These are phyloP conservation scores for Camellia lanceoleosa DNA, from an alignment of 148 eudicot genomes.

Conservation along the genomic window DNA sequence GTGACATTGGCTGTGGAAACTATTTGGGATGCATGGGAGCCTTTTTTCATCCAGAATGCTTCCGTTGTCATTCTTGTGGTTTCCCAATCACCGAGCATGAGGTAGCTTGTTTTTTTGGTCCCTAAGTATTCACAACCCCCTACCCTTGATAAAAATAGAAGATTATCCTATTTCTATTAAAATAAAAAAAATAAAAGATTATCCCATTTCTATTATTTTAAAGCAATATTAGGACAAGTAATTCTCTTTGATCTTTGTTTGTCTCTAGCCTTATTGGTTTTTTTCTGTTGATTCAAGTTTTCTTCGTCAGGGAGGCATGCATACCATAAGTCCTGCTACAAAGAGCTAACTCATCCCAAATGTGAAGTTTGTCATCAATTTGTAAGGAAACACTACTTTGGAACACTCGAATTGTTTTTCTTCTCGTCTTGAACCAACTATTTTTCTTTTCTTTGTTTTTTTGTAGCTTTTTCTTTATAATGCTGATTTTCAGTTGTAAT, in stretches of 20 bases:
- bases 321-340: slow-evolving; percentile 87
- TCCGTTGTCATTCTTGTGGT: slow-evolving; percentile 75
- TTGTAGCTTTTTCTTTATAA: background rate
- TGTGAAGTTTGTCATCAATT: slow-evolving; percentile 93
- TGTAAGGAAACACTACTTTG: slow-evolving; percentile 47
- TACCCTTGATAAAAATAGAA: background rate
- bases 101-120: slow-evolving; percentile 38
- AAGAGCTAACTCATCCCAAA: slow-evolving; percentile 85
- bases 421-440: background rate
- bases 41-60: slow-evolving; percentile 87
- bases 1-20: slow-evolving; percentile 75
- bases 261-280: slow-evolving; percentile 39
- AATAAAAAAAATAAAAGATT: background rate
- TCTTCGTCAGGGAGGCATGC: slow-evolving; percentile 93
- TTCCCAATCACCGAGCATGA: slow-evolving; percentile 84
- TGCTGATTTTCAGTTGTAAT: background rate
- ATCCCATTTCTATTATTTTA: background rate
- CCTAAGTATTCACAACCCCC: background rate
- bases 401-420: slow-evolving; percentile 2
- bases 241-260: slow-evolving; percentile 3
- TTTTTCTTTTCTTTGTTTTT: background rate
- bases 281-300: slow-evolving; percentile 83
- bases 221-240: background rate
- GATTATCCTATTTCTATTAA: background rate
- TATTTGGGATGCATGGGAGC: slow-evolving; percentile 95